Base-by-base conservation (phyloP, 2,329 filamentous ascomycete genomes). In the Penicillium brevicompactum region DNA sequence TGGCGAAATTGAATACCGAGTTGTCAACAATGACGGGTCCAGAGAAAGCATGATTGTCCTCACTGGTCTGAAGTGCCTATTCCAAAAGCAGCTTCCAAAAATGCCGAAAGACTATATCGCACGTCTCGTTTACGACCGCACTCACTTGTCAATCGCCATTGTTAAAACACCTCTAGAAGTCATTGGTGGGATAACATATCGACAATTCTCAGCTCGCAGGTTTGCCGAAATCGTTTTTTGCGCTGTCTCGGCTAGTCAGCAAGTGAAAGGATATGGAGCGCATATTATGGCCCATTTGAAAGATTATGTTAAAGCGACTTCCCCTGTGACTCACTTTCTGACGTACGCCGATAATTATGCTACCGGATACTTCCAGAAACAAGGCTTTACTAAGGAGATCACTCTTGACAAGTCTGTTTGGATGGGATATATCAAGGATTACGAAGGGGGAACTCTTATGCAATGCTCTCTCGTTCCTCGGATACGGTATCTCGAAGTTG, bases 41-140 rank as follows among this genome's bases (percentile, higher is more conserved):
- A 84, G 88, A 61, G 91, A 96, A 68, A 94, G 90, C 69, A 87
- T 92, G 63, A 95, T 97, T 70, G 94, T 97, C 65, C 82, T 99
- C 56, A 97, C 93, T 0, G 94, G 94, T 11, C 81, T 99, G 49
- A 97, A 97, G 73, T 96, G 92, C 70, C 95, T 99, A 61, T 97
- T 97, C 68, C 94, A 99, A 73, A 97, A 97, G 67, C 94, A 99
- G 70, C 82, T 99, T 7, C 94, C 94, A 0, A 97, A 97, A 76
- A 99, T 97, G 94, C 94, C 94, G n/a, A 97, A 97, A 74, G 94
- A 97, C 70, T 99, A 99, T 73, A 97, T 99, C 67, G 94, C 94
- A 5, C 89, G 94, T 41, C 85, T 99, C 4, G 94, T 97, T 55
- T 99, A 99, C 77, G 94, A 97, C 75, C 88, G 94, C 49, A 96